These are phyloP conservation scores for Alternaria panax DNA, from an alignment of 2,329 filamentous ascomycete species.

Conservation along the genomic window DNA sequence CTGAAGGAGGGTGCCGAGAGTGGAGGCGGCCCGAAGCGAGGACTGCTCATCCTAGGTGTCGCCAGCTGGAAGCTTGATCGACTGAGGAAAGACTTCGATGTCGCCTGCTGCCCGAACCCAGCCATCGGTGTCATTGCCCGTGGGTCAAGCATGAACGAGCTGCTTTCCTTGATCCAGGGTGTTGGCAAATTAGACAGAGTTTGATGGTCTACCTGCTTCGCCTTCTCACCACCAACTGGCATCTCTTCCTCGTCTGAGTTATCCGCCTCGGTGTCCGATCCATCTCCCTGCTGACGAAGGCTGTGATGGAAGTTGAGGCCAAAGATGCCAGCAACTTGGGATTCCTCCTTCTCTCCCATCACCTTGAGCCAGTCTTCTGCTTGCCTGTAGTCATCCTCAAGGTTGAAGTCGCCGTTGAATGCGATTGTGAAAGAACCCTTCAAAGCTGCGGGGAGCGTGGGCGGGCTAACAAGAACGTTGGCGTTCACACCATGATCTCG, in stretches of 20 bases:
- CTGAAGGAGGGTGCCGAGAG: neutral
- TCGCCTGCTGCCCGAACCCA: neutral
- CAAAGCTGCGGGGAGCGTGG: neutral
- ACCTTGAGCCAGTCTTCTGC: conserved; percentile 8
- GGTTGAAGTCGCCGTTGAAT: conserved; percentile 1
- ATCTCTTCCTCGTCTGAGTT: neutral
- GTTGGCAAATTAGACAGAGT: neutral
- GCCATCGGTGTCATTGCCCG: neutral
- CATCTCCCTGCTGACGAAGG: neutral
- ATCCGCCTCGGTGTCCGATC: neutral
- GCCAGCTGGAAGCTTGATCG: neutral
- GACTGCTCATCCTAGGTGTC: neutral
- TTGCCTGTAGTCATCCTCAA: conserved; percentile 13
- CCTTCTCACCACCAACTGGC: neutral
- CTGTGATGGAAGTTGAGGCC: conserved; percentile 12
- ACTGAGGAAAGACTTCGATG: neutral
- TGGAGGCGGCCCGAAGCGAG: neutral
- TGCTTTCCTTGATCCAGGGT: neutral
- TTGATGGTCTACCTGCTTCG: neutral
- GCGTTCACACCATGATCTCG: neutral
- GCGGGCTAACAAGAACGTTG: neutral
- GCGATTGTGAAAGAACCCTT: conserved; percentile 12
- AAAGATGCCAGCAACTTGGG: conserved; percentile 8
- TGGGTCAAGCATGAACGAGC: neutral
- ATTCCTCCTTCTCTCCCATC: neutral